These are phyloP conservation scores for Penicillium cosmopolitanum DNA, from an alignment of 495 filamentous ascomycete species.

Conservation along the genomic window DNA sequence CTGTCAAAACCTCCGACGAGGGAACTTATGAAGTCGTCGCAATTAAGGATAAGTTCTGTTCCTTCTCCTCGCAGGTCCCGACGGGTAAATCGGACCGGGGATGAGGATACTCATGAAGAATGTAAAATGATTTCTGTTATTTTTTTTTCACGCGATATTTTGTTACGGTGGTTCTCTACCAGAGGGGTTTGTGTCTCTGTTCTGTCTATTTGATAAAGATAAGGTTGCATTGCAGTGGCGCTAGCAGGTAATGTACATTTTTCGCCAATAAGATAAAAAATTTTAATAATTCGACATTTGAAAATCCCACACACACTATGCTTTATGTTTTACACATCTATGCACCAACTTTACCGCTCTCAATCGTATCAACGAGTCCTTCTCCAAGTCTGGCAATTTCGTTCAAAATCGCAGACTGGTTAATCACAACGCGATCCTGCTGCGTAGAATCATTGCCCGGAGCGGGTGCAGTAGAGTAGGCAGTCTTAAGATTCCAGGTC, in stretches of 20 bases:
- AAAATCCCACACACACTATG: background rate
- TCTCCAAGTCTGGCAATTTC: conserved; percentile 70
- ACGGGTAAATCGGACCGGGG: conserved; percentile 48
- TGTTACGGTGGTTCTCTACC: too few species aligned
- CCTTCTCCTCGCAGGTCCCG: conserved; percentile 69
- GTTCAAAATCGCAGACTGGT: conserved; percentile 71
- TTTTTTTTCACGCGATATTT: conserved; percentile 4
- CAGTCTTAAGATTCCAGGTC: conserved; percentile 66
- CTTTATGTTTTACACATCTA: background rate
- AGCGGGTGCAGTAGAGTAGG: conserved; percentile 68
- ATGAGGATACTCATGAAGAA: conserved; percentile 22
- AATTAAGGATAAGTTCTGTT: conserved; percentile 89
- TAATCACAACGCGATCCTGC: conserved; percentile 58
- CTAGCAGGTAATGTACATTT: conserved; percentile 34
- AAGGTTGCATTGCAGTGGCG: conserved; percentile 46
- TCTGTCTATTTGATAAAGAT: conserved; percentile 16
- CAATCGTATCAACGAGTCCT: conserved; percentile 46
- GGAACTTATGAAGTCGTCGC: conserved; percentile 96
- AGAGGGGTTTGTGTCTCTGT: background rate
- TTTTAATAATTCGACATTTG: background rate
- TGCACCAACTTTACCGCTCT: conserved; percentile 20
- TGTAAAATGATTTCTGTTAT: conserved; percentile 20
- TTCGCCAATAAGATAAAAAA: conserved; percentile 21
- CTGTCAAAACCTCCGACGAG: conserved; percentile 82
- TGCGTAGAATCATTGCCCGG: conserved; percentile 20